Conservation (phyloP, 2,329 filamentous ascomycete species). For the Metarhizium robertsii region DNA sequence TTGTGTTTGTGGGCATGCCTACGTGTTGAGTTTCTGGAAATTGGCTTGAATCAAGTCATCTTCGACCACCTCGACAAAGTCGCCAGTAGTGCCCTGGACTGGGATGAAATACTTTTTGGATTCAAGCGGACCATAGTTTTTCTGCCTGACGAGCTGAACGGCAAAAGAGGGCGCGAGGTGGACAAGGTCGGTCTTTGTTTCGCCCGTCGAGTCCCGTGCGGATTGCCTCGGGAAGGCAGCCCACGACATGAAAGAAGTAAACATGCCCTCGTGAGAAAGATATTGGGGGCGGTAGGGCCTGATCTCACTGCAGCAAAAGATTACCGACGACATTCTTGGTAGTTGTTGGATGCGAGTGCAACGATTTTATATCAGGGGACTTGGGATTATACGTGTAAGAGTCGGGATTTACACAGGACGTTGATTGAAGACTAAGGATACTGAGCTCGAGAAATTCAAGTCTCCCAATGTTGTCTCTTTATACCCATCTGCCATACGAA, state of each 20-base stretch:
- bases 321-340: too few relatives aligned
- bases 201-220: neutral
- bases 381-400: too few relatives aligned
- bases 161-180: slow-evolving; percentile 13
- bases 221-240: slow-evolving; percentile 15
- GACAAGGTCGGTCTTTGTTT: neutral
- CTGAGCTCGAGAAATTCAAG: too few relatives aligned
- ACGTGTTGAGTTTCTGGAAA: slow-evolving; percentile 35
- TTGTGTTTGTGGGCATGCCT: slow-evolving; percentile 9
- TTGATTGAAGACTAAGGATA: too few relatives aligned
- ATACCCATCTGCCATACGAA: too few relatives aligned
- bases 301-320: neutral
- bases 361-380: too few relatives aligned
- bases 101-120: slow-evolving; percentile 32
- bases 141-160: slow-evolving; percentile 33
- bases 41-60: slow-evolving; percentile 29
- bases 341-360: too few relatives aligned
- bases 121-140: slow-evolving; percentile 35
- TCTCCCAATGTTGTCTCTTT: too few relatives aligned
- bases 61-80: slow-evolving; percentile 26
- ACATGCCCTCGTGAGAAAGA: slow-evolving; percentile 17
- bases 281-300: slow-evolving; percentile 14
- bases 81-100: slow-evolving; percentile 1
- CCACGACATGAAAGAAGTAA: slow-evolving; percentile 20
- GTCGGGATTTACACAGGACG: too few relatives aligned